Conservation (phyloP, 352 stramenopile species). For the Globisporangium paddicum region DNA sequence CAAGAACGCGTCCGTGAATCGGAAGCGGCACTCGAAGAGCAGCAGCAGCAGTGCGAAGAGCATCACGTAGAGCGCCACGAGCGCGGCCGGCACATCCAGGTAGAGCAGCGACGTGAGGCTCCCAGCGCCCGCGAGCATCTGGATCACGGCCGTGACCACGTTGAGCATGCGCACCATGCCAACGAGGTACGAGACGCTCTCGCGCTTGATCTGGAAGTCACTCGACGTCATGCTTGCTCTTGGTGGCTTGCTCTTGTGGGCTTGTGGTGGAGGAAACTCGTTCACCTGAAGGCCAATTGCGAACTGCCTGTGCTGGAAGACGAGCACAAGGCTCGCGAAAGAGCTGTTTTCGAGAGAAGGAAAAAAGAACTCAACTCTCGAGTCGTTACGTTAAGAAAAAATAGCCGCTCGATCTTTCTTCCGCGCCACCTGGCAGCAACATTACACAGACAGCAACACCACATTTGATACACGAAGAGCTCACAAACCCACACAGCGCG, state of each 20-base stretch:
- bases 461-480: background rate
- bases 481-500: background rate
- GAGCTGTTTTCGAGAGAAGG: background rate
- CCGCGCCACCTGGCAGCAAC: background rate
- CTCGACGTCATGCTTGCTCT: background rate
- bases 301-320: background rate
- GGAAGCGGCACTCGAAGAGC: conserved; percentile 50
- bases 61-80: conserved; percentile 50
- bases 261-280: background rate
- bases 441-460: background rate
- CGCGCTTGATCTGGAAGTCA: conserved; percentile 10
- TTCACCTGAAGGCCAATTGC: background rate
- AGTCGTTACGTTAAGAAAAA: conserved; percentile 4
- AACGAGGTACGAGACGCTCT: conserved; percentile 25
- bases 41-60: conserved; percentile 45
- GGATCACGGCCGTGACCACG: conserved; percentile 31
- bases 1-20: conserved; percentile 34
- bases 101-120: conserved; percentile 35
- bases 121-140: conserved; percentile 36
- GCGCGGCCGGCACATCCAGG: conserved; percentile 29
- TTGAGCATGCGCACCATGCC: conserved; percentile 32
- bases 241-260: background rate
- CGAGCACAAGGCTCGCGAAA: too few species aligned
- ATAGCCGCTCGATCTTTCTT: background rate
- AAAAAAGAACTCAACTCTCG: background rate